Base-by-base conservation (phyloP, 164 flowering plant species). In the Chimonanthus praecox region DNA sequence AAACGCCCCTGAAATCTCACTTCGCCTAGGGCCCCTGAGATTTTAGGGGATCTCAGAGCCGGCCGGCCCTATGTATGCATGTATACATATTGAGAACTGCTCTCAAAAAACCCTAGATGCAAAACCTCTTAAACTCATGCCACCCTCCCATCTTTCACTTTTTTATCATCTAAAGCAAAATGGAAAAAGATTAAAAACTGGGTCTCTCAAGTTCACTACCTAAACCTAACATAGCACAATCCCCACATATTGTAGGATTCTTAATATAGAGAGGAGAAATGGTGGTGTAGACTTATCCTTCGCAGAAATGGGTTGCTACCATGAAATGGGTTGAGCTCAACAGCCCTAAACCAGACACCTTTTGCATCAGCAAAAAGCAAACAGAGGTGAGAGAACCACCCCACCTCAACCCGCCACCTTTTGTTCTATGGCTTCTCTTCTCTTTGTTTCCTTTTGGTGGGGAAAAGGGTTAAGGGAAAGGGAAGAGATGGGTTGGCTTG, bases 321-420 rank as follows among this genome's bases (percentile, higher is more conserved):
- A 0, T 33, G 33, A 33, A 33, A 33, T 33, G 21, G 21, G 21
- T 33, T 33, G 33, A 33, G 33, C 33, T 33, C 33, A 33, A 33
- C 33, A 33, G 33, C 7, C 64, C 69, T 67, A 67, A 73, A 63
- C 69, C 71, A 11, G 47, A 18, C 49, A 46, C 68, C 82, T 80
- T 80, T 81, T 78, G 78, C 78, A 80, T 78, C 76, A 72, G 77
- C 81, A 71, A 47, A 69, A 61, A 75, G 68, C 75, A 64, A 70
- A 74, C 54, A 71, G 7, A 16, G 49, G 60, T 70, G 58, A 4
- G 67, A 73, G 76, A 71, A 68, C 67, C 68, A 68, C 75, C 71
- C 68, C 71, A 71, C 75, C 78, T 74, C 73, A 72, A 78, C 72
- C 72, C n/a, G 58, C 67, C 63, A 46, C 50, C 68, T 64, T 58